Conservation (phyloP, 331 rosid genomes). For the Malus hybrid region DNA sequence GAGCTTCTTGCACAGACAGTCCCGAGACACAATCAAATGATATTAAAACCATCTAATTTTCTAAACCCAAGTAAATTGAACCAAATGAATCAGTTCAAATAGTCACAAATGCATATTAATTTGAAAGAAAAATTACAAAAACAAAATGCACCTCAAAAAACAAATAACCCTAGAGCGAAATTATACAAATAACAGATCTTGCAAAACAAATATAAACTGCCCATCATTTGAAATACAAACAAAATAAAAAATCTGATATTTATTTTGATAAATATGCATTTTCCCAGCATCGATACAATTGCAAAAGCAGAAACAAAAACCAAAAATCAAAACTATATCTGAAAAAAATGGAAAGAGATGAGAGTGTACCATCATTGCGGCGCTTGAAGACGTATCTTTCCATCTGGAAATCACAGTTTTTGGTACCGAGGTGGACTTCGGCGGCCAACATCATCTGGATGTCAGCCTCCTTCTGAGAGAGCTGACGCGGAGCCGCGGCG, state of each 20-base stretch:
- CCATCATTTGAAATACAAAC: not conserved
- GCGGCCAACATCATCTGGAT: constrained; percentile 70
- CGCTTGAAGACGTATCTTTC: constrained; percentile 65
- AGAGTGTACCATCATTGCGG: constrained; percentile 55
- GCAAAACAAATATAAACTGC: not conserved
- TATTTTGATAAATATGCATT: too few relatives aligned
- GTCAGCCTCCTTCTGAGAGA: constrained; percentile 68
- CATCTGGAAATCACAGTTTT: constrained; percentile 68
- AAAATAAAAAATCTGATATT: not conserved
- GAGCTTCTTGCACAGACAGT: too few relatives aligned
- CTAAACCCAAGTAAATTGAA: not conserved
- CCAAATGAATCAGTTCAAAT: not conserved
- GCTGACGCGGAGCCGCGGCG: constrained; percentile 41
- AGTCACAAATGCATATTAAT: not conserved
- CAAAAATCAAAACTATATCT: not conserved
- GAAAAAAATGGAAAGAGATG: too few relatives aligned
- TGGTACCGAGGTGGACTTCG: constrained; percentile 58
- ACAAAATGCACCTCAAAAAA: not conserved
- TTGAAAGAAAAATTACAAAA: not conserved
- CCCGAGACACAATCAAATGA: too few relatives aligned
- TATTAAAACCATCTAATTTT: too few relatives aligned
- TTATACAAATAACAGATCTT: not conserved
- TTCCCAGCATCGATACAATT: not conserved
- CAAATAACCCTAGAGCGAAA: not conserved
- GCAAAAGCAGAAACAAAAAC: not conserved